Base-by-base conservation (phyloP, 768 basidiomycete genomes). In the Boletales sp. region DNA sequence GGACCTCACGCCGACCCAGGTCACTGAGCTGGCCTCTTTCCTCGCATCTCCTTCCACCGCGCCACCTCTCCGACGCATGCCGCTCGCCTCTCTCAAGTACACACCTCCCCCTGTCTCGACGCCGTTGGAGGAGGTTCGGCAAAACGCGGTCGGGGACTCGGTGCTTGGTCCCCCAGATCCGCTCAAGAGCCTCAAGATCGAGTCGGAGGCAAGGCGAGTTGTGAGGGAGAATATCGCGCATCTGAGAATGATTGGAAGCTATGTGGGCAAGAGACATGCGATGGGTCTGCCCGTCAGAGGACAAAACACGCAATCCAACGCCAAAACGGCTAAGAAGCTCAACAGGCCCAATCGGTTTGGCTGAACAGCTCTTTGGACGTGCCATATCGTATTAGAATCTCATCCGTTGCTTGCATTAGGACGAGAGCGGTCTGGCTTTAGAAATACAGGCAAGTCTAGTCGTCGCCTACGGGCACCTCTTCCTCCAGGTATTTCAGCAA, bases 231-330 rank as follows among this genome's bases (percentile, higher is more conserved):
- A 97, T 66, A 94, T 99, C 66, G 84, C 82, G 6, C 94, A 96
- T 71, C 84, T 94, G 70, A 76, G 91, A 54, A 87, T 87, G 79
- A 93, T 98, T 69, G 95, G 95, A 42, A 92, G 87, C 58, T 94
- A 95, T 69, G 83, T 91, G 44, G 96, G 96, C 44, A 83, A 83
- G 74, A 75, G 94, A 69, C 95, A 98, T 67, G 92, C 92, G 8
- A 91, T 94, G 85, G 82, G 85, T 51, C 70, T 95, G 40, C 95
- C 95, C 4, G 95, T 98, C 53, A 80, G 95, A 68, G 95, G 95
- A 49, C 95, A 98, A 71, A 86, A 86, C 48, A 97, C 94, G 5
- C 86, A 84, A 68, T 86, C 80, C 48, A 98, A 98, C 63, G 93
- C 91, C 46, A 82, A 77, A 70, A 95, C 92, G 40, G 95, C 95